phyloP scores from a whole-genome alignment of 75 land plant species.

The Picea sitchensis region DNA sequence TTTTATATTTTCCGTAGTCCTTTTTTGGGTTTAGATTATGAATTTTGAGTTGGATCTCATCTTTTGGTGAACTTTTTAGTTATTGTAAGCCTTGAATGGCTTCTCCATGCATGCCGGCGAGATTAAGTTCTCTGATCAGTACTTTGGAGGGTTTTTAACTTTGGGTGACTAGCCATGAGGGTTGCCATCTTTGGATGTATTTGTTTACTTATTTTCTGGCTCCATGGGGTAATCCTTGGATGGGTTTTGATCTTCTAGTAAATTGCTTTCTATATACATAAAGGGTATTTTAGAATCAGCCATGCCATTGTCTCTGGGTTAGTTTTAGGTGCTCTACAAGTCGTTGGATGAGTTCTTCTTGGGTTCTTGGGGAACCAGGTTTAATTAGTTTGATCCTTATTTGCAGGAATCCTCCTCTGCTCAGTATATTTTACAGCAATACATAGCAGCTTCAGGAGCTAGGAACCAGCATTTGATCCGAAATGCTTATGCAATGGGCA shows the following conservation, averaged over 20 bases:
- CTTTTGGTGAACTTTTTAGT: neutral
- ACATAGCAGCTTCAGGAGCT: constrained; percentile 49
- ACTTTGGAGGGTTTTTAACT: neutral
- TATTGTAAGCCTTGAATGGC: neutral
- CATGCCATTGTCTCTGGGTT: no score
- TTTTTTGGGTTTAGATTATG: neutral
- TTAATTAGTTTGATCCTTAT: no score
- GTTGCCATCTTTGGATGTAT: no score
- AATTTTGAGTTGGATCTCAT: neutral
- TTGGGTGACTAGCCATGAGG: no score
- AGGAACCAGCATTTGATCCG: constrained; percentile 25
- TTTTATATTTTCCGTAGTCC: neutral
- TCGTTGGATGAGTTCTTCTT: no score
- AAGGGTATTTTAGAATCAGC: no score
- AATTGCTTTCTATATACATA: no score
- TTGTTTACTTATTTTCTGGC: no score
- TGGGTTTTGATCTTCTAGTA: no score
- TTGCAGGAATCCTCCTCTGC: constrained; percentile 41
- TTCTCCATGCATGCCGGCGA: neutral
- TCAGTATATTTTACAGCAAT: constrained; percentile 54
- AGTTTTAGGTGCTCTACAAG: no score
- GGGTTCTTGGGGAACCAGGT: no score
- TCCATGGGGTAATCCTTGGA: no score
- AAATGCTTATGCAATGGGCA: constrained; percentile 69
- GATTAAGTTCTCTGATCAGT: neutral